Evolutionary conservation across 306 rosid species (phyloP).

Genomic region (Casuarina glauca): DNA sequence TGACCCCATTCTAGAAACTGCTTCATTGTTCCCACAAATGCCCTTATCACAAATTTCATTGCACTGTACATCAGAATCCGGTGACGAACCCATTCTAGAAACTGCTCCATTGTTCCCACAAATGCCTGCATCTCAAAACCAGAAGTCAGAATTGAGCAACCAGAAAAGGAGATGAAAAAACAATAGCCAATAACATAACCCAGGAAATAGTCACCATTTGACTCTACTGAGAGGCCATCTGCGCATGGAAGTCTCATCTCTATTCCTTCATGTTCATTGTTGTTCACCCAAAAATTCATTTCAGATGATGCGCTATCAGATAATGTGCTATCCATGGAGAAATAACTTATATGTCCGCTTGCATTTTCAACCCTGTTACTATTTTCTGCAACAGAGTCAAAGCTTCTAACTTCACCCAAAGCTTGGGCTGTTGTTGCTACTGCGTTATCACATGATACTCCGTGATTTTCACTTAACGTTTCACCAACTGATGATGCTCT

Average conservation of each 20-base stretch:
- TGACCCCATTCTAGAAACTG: slow-evolving; percentile 24
- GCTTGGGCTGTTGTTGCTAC: slow-evolving; percentile 25
- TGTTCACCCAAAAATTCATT: slow-evolving; percentile 11
- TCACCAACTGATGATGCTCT: slow-evolving; percentile 35
- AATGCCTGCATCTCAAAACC: slow-evolving; percentile 27
- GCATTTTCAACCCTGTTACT: slow-evolving; percentile 41
- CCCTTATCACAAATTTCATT: neutral
- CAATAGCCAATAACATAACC: slow-evolving; percentile 11
- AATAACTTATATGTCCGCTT: slow-evolving; percentile 26
- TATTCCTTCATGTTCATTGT: slow-evolving; percentile 30
- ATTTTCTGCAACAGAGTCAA: slow-evolving; percentile 28
- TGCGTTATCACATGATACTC: slow-evolving; percentile 20
- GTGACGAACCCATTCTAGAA: slow-evolving; percentile 28
- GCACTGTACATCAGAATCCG: slow-evolving; percentile 20
- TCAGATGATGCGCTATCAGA: slow-evolving; percentile 11
- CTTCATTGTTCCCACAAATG: neutral
- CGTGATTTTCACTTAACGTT: slow-evolving; percentile 29
- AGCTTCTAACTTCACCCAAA: slow-evolving; percentile 29
- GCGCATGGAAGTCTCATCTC: slow-evolving; percentile 36
- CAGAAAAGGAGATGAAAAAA: slow-evolving; percentile 12
- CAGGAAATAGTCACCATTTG: slow-evolving; percentile 46
- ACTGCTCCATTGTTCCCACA: slow-evolving; percentile 9
- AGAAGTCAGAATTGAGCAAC: slow-evolving; percentile 25
- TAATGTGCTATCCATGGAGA: neutral
- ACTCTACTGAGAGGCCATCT: slow-evolving; percentile 34